These are phyloP conservation scores for Sindora glabra DNA, from an alignment of 306 rosid species.

Conservation along the genomic window DNA sequence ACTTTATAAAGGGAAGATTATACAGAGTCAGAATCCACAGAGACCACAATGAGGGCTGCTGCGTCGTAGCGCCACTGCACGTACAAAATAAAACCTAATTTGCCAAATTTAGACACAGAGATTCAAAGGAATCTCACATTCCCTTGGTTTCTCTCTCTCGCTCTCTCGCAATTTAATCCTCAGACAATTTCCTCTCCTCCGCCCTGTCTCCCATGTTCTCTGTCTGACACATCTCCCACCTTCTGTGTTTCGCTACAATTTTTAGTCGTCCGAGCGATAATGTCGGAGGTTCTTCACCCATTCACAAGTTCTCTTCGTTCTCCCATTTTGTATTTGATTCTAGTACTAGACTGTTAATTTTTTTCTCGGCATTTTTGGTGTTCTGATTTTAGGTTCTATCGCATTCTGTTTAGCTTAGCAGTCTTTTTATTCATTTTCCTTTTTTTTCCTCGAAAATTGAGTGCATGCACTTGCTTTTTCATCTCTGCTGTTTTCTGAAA, in stretches of 20 bases:
- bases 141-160: constrained; percentile 5
- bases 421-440: no score
- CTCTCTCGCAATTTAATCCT: constrained; percentile 8
- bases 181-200: not conserved
- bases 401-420: not conserved
- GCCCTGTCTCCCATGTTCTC: constrained; percentile 5
- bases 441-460: not conserved
- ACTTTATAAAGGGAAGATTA: no score
- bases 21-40: no score
- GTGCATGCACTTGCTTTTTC: constrained; percentile 15
- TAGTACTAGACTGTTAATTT: not conserved
- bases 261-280: constrained; percentile 18
- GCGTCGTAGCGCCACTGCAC: constrained; percentile 14
- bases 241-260: constrained; percentile 9
- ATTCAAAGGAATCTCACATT: constrained; percentile 27
- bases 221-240: constrained; percentile 9
- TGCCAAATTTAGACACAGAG: constrained; percentile 43
- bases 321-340: not conserved
- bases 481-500: constrained; percentile 1
- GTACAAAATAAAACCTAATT: constrained; percentile 55
- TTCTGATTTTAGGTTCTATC: not conserved
- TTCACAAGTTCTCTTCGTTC: not conserved
- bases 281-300: constrained; percentile 27
- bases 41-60: constrained; percentile 15
- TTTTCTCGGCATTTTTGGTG: not conserved